phyloP scores from a whole-genome alignment of 352 stramenopile genomes.

The Plasmopara muralis region DNA sequence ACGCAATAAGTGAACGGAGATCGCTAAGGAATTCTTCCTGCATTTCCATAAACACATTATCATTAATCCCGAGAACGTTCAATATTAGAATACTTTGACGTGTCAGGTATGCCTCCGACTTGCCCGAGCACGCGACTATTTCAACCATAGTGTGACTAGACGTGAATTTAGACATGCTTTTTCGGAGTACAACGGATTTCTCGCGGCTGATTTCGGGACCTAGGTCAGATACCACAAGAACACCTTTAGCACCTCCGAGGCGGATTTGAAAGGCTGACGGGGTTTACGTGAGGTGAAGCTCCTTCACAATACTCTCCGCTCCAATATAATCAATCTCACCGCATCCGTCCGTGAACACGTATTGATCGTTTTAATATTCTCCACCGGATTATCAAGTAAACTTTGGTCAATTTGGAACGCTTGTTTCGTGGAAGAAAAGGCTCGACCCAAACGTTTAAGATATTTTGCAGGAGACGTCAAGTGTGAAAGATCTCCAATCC shows the following conservation, averaged over 20 bases:
- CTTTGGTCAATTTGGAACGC: conserved; percentile 35
- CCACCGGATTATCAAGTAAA: conserved; percentile 35
- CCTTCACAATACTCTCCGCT: conserved; percentile 29
- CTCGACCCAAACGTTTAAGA: conserved; percentile 67
- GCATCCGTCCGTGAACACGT: conserved; percentile 67
- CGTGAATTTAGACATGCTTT: conserved; percentile 72
- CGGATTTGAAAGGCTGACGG: conserved; percentile 76
- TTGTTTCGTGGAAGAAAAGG: conserved; percentile 62
- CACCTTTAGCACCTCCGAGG: conserved; percentile 63
- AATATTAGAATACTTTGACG: conserved; percentile 73
- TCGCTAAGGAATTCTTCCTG: conserved; percentile 63
- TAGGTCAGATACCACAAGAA: conserved; percentile 59
- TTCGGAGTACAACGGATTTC: conserved; percentile 32
- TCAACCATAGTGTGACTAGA: conserved; percentile 62
- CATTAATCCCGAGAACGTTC: conserved; percentile 48
- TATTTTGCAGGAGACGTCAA: conserved; percentile 65
- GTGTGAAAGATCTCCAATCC: conserved; percentile 51
- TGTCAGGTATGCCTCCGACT: conserved; percentile 61
- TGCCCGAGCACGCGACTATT: conserved; percentile 46
- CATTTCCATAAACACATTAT: conserved; percentile 57
- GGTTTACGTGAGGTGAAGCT: conserved; percentile 30
- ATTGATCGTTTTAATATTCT: conserved; percentile 44
- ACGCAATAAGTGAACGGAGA: conserved; percentile 48
- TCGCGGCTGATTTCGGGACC: conserved; percentile 7
- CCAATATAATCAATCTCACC: conserved; percentile 46